Evolutionary conservation across 2,329 filamentous ascomycete genomes (phyloP), one percentile per base, ranked within the genome.

Genomic region (Bipolaris sorokiniana): DNA sequence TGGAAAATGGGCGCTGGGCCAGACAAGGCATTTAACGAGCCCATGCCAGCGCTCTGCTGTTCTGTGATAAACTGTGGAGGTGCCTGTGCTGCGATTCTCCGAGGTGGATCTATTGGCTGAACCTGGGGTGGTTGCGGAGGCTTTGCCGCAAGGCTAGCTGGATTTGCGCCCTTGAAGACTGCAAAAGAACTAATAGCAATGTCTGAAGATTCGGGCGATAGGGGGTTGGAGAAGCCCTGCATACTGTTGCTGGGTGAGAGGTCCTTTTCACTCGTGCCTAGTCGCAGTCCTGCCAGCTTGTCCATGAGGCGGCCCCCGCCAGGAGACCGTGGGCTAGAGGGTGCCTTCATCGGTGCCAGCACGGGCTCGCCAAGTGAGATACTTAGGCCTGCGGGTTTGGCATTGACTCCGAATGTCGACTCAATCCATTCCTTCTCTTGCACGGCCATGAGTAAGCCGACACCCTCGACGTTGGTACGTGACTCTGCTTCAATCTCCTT

Each of bases 371-470:
- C 71, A 18, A 75, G 54, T 13, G 73, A 75, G 47, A 77, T 69
- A 54, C 62, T 79, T 49, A 79, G 73, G 26, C 73, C 75, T 3
- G 73, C 67, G 6, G 76, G 79, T 59, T 76, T 81, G 51, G 77
- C 75, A 40, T 68, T 73, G 1, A 91, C 80, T 5, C 89, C 89
- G 75, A 96, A 97, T 66, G 92, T 91, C 45, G 88, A 82, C 69
- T 91, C 85, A 50, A 97, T 92, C 92, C 92, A 96, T 65, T 90
- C 84, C 72, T 88, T 90, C 76, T 97, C 92, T 56, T 91, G 86
- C 46, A 91, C 75, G 0, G 89, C 91, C 89, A 96, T 96, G 71
- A 91, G 87, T 54, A 96, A 79, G 1, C 90, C 92, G 16, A 97
- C 86, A 18, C 92, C 90, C 78, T 97, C 92, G 11, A 84, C 83